Base-by-base conservation (phyloP, 2,329 filamentous ascomycete genomes). In the Bertia moriformis region DNA sequence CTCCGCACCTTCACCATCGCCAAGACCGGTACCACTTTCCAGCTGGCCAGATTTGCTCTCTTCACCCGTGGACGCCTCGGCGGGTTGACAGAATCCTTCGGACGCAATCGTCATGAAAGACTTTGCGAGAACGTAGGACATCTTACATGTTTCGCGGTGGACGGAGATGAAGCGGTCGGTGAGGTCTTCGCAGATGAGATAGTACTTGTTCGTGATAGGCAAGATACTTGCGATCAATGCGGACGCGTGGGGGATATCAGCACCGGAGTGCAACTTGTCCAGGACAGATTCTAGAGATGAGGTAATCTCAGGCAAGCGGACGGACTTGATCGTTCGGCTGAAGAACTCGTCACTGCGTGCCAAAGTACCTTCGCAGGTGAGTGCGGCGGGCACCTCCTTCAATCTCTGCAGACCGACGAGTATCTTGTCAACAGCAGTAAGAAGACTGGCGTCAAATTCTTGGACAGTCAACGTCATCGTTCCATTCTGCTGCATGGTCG, bases 1-100 rank as follows among this genome's bases (percentile, higher is more conserved):
- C 3, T 83, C 88, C 14, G 89, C 93, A 57, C 95, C 84, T 10
- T 91, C 93, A 36, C 95, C 91, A 15, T 91, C 93, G 18, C 98
- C 75, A 22, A 91, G 93, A 10, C 88, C 96, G 14, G 93, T 93
- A 27, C 77, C 78, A 58, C 98, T 89, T 19, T 95, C 66, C 49
- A 93, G 83, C 12, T 88, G 84, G 18, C 74, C 71, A 42, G 83
- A 73, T 15, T 73, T 75, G 38, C 76, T 69, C 41, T 79, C 74
- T 38, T 79, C 74, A n/a, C n/a, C n/a, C 30, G 84, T 73, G 1
- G 76, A 77, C 48, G 87, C 81, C 49, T 96, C 88, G 17, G 82
- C 70, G 1, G 91, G 91, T 15, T 79, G 85, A 54, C 91, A 98
- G 65, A 96, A 96, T 2, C 91, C 91, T 54, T 93, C 78, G 1